Evolutionary conservation across 2,329 filamentous ascomycete genomes (phyloP).

Genomic region (Penicillium vulpinum): DNA sequence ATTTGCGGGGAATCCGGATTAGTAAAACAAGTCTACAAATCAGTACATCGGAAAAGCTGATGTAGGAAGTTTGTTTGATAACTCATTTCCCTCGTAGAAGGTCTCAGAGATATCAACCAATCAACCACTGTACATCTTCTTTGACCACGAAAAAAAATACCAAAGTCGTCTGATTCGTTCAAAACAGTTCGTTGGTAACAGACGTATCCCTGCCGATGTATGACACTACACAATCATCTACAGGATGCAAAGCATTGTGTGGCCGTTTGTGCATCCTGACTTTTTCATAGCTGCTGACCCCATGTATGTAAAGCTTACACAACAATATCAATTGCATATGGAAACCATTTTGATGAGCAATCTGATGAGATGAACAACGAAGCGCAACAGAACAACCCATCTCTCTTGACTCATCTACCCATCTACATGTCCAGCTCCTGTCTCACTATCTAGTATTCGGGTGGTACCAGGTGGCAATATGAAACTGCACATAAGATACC

Average conservation of each 20-base stretch:
- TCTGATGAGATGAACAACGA: slow-evolving; percentile 10
- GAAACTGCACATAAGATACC: slow-evolving; percentile 3
- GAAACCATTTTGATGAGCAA: slow-evolving; percentile 5
- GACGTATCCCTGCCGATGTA: slow-evolving; percentile 18
- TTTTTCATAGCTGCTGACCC: slow-evolving; percentile 13
- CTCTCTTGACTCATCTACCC: slow-evolving; percentile 4
- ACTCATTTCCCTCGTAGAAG: background rate
- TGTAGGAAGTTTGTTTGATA: background rate
- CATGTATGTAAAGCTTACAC: slow-evolving; percentile 2
- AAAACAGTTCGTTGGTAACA: slow-evolving; percentile 10
- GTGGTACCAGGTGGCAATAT: slow-evolving; percentile 22
- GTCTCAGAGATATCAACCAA: background rate
- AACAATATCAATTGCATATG: slow-evolving; percentile 6
- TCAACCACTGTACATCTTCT: background rate
- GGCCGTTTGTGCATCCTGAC: slow-evolving; percentile 10
- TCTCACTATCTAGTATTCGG: slow-evolving; percentile 15
- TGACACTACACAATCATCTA: slow-evolving; percentile 20
- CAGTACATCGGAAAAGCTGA: background rate
- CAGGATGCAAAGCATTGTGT: slow-evolving; percentile 18
- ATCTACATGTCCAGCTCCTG: slow-evolving; percentile 3
- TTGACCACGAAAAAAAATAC: background rate
- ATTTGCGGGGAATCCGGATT: background rate
- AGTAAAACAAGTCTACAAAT: background rate
- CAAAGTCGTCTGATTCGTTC: slow-evolving; percentile 13
- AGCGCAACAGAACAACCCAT: background rate